Evolutionary conservation across 2,329 filamentous ascomycete genomes (phyloP).

Genomic region (Ophiostoma montium): DNA sequence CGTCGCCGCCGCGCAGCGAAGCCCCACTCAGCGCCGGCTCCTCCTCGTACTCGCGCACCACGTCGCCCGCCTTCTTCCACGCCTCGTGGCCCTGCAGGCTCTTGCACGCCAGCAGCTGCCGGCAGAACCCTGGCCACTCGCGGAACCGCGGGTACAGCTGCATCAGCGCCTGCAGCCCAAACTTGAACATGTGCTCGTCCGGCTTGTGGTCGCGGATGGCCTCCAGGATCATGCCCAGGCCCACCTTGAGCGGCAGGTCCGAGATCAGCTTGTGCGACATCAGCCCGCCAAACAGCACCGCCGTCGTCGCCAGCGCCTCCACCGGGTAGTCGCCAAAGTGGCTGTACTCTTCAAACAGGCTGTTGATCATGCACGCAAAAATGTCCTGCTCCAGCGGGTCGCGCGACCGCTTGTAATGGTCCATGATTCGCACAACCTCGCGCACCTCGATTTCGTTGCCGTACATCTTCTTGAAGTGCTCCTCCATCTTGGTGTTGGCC

Average conservation of each 20-base stretch:
- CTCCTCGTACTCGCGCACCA: constrained; percentile 54
- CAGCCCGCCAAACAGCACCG: constrained; percentile 90
- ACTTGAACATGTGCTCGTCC: constrained; percentile 92
- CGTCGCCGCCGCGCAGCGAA: constrained; percentile 15
- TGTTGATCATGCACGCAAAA: constrained; percentile 97
- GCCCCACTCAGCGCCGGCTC: constrained; percentile 23
- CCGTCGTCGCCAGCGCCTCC: constrained; percentile 90
- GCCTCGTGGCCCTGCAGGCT: constrained; percentile 75
- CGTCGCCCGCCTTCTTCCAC: constrained; percentile 67
- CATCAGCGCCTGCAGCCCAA: constrained; percentile 86
- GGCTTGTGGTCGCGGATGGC: constrained; percentile 74
- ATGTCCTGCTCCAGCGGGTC: constrained; percentile 81
- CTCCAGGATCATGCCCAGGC: constrained; percentile 95
- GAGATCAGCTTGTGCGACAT: constrained; percentile 89
- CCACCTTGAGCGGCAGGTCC: constrained; percentile 79
- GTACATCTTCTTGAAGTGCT: constrained; percentile 97
- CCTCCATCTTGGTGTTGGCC: constrained; percentile 86
- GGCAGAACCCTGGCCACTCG: constrained; percentile 94
- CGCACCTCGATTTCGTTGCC: constrained; percentile 76
- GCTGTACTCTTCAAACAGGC: constrained; percentile 90
- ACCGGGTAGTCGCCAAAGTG: constrained; percentile 92
- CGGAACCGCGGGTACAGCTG: constrained; percentile 70
- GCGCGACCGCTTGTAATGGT: constrained; percentile 75
- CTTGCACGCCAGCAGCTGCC: constrained; percentile 67
- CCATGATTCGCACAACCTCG: constrained; percentile 70